These are phyloP conservation scores for Epichloe hybrida DNA, from an alignment of 2,329 filamentous ascomycete genomes.

Conservation along the genomic window DNA sequence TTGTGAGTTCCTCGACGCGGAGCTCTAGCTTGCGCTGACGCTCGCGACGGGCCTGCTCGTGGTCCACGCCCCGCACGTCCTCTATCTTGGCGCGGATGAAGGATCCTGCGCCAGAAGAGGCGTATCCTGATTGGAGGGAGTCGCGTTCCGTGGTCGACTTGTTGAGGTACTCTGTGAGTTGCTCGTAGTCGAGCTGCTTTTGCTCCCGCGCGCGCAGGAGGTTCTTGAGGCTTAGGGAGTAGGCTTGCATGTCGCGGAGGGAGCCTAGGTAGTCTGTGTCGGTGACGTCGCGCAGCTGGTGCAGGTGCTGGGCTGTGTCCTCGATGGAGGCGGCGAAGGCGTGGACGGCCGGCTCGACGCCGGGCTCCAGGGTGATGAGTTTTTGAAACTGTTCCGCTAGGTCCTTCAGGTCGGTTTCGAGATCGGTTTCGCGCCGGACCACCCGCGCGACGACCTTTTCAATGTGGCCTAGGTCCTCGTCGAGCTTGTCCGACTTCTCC, in stretches of 20 bases:
- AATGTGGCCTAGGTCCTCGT: constrained; percentile 83
- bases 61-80: constrained; percentile 91
- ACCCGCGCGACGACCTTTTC: constrained; percentile 94
- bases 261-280: constrained; percentile 93
- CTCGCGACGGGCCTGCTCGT: constrained; percentile 81
- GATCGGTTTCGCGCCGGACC: constrained; percentile 71
- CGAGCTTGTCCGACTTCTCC: constrained; percentile 84
- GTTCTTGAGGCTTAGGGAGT: constrained; percentile 73
- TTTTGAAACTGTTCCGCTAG: constrained; percentile 86
- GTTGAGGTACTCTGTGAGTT: constrained; percentile 86
- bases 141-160: constrained; percentile 84
- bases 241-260: constrained; percentile 89
- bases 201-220: constrained; percentile 89
- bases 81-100: constrained; percentile 93
- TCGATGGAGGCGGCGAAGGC: constrained; percentile 80
- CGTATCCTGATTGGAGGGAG: constrained; percentile 50
- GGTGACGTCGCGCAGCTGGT: constrained; percentile 73
- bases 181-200: constrained; percentile 96
- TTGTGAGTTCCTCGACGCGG: constrained; percentile 80
- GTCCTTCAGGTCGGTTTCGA: constrained; percentile 79
- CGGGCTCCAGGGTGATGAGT: constrained; percentile 77
- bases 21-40: constrained; percentile 81
- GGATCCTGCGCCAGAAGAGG: constrained; percentile 47
- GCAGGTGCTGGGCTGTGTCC: constrained; percentile 66
- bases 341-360: constrained; percentile 68